phyloP scores from a whole-genome alignment of 1,139 yeast genomes.

The Scheffersomyces lignicola region DNA sequence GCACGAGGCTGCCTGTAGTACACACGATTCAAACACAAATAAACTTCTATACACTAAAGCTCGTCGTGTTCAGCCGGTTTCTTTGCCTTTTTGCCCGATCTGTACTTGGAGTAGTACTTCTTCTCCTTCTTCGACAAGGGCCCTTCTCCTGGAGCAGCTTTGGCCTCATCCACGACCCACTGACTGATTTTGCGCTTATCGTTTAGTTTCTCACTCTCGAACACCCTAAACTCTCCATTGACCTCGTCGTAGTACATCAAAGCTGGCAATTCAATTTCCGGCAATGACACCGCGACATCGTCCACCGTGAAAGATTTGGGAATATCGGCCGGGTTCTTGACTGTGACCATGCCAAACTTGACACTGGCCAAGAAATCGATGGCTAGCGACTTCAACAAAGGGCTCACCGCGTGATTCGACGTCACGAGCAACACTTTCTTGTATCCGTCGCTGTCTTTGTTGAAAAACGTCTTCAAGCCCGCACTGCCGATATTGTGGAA shows the following conservation, averaged over 20 bases:
- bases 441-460: conserved; percentile 15
- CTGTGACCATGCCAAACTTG: conserved; percentile 29
- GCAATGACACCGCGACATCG: conserved; percentile 22
- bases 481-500: conserved; percentile 29
- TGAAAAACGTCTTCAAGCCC: conserved; percentile 29
- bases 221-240: conserved; percentile 20
- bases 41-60: too few species aligned
- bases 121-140: conserved; percentile 36
- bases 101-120: conserved; percentile 29
- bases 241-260: conserved; percentile 29
- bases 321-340: conserved; percentile 10
- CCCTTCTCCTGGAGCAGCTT: conserved; percentile 37
- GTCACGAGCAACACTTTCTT: conserved; percentile 47
- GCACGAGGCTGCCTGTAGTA: too few species aligned
- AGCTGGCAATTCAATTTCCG: conserved; percentile 25
- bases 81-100: conserved; percentile 28
- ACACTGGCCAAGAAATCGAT: conserved; percentile 58
- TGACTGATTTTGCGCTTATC: conserved; percentile 32
- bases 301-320: conserved; percentile 16
- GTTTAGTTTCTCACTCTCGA: conserved; percentile 24
- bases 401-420: conserved; percentile 49
- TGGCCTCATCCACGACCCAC: conserved; percentile 35
- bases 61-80: conserved; percentile 34
- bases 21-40: too few species aligned
- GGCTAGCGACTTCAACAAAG: conserved; percentile 71